Base-by-base conservation (phyloP, 768 basidiomycete genomes). In the Calocybe cyanea region DNA sequence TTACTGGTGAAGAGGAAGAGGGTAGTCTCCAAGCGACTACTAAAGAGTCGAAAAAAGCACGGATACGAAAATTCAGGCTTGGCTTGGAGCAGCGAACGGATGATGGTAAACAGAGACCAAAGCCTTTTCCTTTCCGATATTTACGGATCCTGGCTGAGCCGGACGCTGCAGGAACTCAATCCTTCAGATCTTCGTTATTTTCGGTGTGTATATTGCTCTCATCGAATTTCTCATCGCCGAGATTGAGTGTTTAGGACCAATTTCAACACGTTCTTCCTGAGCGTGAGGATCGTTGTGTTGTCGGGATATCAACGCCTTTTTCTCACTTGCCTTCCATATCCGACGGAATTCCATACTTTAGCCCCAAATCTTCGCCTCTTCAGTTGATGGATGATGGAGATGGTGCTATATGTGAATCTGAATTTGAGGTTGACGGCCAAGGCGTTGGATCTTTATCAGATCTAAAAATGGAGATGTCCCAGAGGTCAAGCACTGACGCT, bases 1-100 rank as follows among this genome's bases (percentile, higher is more conserved):
- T 64, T 34, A 70, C 67, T n/a, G 76, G 76, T 13, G 70, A 71
- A 9, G 73, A 72, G 9, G 65, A 64, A 19, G 60, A 63, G 6
- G 50, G 53, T 18, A 59, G 57, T 31, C 51, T 68, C 42, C 56
- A 55, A 6, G 61, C 51, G 9, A 50, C 69, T 5, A 61, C 61
- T 8, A 68, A 54, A 41, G 69, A 63, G 47, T 63, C 60, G 14
- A 66, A 60, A 52, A 36, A 32, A 14, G 23, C 24, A 17, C 41
- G 39, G 35, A 30, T 48, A 31, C 50, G 41, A 41, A 43, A 31
- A 32, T 57, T 45, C 43, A 55, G 57, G 19, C 47, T 11, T 11
- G 25, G 33, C 5, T 7, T 10, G 20, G 24, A 17, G 11, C 43
- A 45, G 18, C 39, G 31, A 49, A 45, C 40, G 48, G 51, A 39